Percentiles rank a stretch among this genome's conserved stretches.
Conservation (phyloP, 2,329 filamentous ascomycete species). For the Penicillium sp. region DNA sequence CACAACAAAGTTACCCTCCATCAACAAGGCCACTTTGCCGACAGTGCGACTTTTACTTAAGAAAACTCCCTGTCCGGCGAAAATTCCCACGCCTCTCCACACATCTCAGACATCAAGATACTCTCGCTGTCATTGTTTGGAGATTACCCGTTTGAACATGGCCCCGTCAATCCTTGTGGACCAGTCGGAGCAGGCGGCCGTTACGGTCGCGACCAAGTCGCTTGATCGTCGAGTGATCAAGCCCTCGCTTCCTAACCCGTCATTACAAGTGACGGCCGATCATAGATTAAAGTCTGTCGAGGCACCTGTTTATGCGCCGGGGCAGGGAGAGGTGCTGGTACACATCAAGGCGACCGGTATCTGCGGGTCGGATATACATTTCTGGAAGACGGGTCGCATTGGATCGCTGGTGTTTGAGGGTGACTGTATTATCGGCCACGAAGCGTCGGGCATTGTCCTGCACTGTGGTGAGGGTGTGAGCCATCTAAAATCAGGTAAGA, state of each 20-base stretch:
- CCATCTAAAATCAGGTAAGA: constrained; percentile 50
- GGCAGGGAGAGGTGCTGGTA: constrained; percentile 58
- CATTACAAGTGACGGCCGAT: constrained; percentile 62
- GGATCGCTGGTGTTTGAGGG: constrained; percentile 63
- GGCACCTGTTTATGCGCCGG: constrained; percentile 59
- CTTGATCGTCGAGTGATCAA: constrained; percentile 11
- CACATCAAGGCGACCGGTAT: constrained; percentile 66
- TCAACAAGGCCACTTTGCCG: constrained; percentile 5
- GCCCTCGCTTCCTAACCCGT: constrained; percentile 51
- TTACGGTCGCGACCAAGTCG: constrained; percentile 8
- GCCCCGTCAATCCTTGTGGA: constrained; percentile 18
- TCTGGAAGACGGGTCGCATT: constrained; percentile 67
- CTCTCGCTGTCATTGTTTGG: not conserved
- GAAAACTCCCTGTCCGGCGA: not conserved
- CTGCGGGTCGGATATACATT: constrained; percentile 70
- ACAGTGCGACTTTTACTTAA: not conserved
- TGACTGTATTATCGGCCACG: constrained; percentile 67
- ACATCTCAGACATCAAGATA: not conserved
- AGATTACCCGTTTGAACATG: constrained; percentile 6
- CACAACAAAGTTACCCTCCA: not conserved
- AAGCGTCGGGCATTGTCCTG: constrained; percentile 63
- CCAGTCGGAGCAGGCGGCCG: constrained; percentile 3
- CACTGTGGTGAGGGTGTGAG: constrained; percentile 58
- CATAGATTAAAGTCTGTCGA: constrained; percentile 60
- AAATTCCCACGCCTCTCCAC: not conserved